phyloP scores from a whole-genome alignment of 2,329 filamentous ascomycete genomes.

The Neocucurbitaria cava region DNA sequence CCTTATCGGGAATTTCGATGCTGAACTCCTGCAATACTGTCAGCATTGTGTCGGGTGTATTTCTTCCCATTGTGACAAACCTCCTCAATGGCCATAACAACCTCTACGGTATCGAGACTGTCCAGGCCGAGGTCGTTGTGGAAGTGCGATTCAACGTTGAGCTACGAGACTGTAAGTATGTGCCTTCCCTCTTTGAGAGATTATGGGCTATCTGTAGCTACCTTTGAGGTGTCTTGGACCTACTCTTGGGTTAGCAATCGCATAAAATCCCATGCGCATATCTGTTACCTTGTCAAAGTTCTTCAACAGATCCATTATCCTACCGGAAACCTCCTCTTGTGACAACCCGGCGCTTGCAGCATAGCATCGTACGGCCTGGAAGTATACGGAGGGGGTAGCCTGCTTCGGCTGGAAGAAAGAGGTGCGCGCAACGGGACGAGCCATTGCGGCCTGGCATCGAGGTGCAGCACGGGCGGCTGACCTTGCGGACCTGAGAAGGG shows the following conservation, averaged over 20 bases:
- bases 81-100: constrained; percentile 99
- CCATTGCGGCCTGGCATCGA: constrained; percentile 56
- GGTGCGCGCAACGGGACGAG: constrained; percentile 66
- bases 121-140: constrained; percentile 96
- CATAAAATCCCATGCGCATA: constrained; percentile 14
- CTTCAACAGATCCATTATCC: constrained; percentile 90
- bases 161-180: constrained; percentile 62
- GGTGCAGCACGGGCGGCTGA: constrained; percentile 52
- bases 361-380: constrained; percentile 81
- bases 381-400: constrained; percentile 67
- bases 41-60: constrained; percentile 9
- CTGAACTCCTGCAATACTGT: constrained; percentile 68
- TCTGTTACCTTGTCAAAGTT: constrained; percentile 92
- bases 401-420: constrained; percentile 68
- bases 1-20: constrained; percentile 98
- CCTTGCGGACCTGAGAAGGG: constrained; percentile 79
- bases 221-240: constrained; percentile 69
- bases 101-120: constrained; percentile 97
- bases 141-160: constrained; percentile 86
- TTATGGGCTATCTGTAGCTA: constrained; percentile 40
- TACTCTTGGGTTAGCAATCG: constrained; percentile 50
- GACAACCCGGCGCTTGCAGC: constrained; percentile 79
- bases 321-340: constrained; percentile 85
- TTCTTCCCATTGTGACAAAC: constrained; percentile 55
- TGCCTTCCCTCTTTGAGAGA: neutral